Percentiles rank a stretch among this genome's conserved stretches.
Conservation (phyloP, 768 basidiomycete genomes). For the Saitozyma podzolica region DNA sequence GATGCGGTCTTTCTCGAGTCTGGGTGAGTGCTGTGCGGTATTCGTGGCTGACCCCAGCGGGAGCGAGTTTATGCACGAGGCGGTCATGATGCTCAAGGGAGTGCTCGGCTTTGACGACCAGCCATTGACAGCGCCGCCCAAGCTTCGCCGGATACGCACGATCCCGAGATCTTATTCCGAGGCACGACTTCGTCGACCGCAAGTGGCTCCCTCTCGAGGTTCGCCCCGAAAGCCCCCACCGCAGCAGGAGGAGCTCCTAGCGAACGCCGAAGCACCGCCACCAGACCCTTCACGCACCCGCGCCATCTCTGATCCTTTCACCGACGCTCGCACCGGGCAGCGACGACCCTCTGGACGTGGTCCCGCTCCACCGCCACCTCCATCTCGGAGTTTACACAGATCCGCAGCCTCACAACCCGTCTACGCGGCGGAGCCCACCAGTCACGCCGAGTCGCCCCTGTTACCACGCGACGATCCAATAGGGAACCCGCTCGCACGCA, state of each 20-base stretch:
- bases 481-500: too few relatives aligned
- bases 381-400: slow-evolving; percentile 11
- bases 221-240: too few relatives aligned
- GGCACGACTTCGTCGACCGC: slow-evolving; percentile 13
- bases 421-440: too few relatives aligned
- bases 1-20: slow-evolving; percentile 93
- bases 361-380: slow-evolving; percentile 33
- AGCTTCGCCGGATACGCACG: slow-evolving; percentile 27
- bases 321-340: slow-evolving; percentile 18
- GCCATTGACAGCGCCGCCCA: slow-evolving; percentile 45
- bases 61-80: slow-evolving; percentile 91
- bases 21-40: slow-evolving; percentile 64
- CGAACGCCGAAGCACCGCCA: not conserved
- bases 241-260: too few relatives aligned
- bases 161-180: slow-evolving; percentile 24
- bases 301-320: slow-evolving; percentile 40
- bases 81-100: slow-evolving; percentile 85
- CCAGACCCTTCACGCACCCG: slow-evolving; percentile 11
- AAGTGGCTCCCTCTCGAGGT: too few relatives aligned
- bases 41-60: slow-evolving; percentile 60
- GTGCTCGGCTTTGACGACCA: slow-evolving; percentile 77
- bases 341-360: slow-evolving; percentile 17
- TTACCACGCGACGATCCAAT: too few relatives aligned
- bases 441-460: too few relatives aligned
- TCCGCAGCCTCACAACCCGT: too few relatives aligned